Conservation (phyloP, 495 filamentous ascomycete species). For the Xylaria longipes region DNA sequence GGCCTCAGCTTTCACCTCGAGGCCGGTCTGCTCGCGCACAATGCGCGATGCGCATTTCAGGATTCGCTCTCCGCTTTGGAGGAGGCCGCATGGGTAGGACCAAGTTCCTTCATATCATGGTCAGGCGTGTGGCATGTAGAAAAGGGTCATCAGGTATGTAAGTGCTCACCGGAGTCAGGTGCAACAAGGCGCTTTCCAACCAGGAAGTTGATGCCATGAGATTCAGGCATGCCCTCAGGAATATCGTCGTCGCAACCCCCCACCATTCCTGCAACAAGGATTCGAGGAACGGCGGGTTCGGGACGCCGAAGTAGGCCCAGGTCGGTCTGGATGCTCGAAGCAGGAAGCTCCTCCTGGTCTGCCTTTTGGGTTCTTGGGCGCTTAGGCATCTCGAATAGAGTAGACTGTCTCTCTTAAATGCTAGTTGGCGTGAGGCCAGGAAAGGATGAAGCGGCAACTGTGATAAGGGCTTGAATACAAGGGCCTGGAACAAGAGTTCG, state of each 20-base stretch:
- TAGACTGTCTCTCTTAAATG: neutral
- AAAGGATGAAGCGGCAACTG: neutral
- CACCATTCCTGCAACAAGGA: constrained; percentile 16
- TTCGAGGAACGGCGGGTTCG: neutral
- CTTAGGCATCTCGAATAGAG: constrained; percentile 3
- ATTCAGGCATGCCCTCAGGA: constrained; percentile 3
- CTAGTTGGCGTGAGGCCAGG: neutral
- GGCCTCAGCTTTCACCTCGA: constrained; percentile 3
- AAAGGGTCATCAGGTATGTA: constrained; percentile 1
- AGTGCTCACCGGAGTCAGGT: constrained; percentile 17
- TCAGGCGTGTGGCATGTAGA: neutral
- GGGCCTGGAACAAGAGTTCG: no score
- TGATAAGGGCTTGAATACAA: no score
- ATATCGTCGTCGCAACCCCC: neutral
- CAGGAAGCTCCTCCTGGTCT: neutral
- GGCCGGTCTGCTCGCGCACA: constrained; percentile 16
- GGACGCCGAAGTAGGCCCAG: neutral
- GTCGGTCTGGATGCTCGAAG: neutral
- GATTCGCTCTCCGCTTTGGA: constrained; percentile 13
- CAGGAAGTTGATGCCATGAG: neutral
- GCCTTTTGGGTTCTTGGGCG: neutral
- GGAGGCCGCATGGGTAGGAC: constrained; percentile 18
- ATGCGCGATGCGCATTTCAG: constrained; percentile 7
- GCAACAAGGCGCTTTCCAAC: constrained; percentile 20
- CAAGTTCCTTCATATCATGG: constrained; percentile 15